Percentiles rank a stretch among this genome's conserved stretches.
Conservation (phyloP, 1,284 basidiomycete genomes). For the Tranzscheliella williamsii region DNA sequence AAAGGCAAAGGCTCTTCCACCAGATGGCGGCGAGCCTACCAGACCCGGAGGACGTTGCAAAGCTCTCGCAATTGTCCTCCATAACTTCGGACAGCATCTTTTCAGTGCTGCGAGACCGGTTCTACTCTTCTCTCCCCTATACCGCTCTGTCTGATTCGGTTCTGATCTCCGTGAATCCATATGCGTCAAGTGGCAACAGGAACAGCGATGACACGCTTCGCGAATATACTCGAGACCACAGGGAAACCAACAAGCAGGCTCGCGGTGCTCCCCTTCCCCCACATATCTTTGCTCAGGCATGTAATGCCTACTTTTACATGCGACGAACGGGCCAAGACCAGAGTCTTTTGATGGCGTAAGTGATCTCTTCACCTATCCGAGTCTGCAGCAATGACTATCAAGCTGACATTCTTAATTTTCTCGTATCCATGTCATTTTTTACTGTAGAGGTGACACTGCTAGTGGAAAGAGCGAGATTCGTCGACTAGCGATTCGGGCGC, state of each 20-base stretch:
- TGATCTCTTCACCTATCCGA: conserved; percentile 1
- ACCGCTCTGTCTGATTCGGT: conserved; percentile 55
- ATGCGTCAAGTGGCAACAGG: conserved; percentile 47
- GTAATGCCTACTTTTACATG: conserved; percentile 96
- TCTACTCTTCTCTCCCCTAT: conserved; percentile 50
- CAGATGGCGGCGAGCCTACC: conserved; percentile 13
- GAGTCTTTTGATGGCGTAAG: conserved; percentile 66
- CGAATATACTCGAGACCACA: conserved; percentile 52
- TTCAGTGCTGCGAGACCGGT: conserved; percentile 48
- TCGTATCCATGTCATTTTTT: not conserved
- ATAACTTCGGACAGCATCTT: conserved; percentile 47
- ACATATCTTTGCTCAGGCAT: conserved; percentile 85
- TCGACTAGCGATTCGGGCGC: conserved; percentile 82
- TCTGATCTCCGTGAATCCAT: conserved; percentile 57
- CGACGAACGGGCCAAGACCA: conserved; percentile 89
- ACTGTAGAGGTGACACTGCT: conserved; percentile 79
- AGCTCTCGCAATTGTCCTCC: conserved; percentile 37
- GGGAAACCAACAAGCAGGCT: conserved; percentile 44
- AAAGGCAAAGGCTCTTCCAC: no score
- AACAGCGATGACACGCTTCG: conserved; percentile 56
- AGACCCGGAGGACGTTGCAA: conserved; percentile 31
- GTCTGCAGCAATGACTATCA: not conserved
- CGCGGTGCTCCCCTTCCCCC: conserved; percentile 65
- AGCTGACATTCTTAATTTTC: not conserved
- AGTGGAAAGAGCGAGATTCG: conserved; percentile 92